Evolutionary conservation across 139 green algal species (phyloP).

Genomic region (Tetradesmus lagerheimii): DNA sequence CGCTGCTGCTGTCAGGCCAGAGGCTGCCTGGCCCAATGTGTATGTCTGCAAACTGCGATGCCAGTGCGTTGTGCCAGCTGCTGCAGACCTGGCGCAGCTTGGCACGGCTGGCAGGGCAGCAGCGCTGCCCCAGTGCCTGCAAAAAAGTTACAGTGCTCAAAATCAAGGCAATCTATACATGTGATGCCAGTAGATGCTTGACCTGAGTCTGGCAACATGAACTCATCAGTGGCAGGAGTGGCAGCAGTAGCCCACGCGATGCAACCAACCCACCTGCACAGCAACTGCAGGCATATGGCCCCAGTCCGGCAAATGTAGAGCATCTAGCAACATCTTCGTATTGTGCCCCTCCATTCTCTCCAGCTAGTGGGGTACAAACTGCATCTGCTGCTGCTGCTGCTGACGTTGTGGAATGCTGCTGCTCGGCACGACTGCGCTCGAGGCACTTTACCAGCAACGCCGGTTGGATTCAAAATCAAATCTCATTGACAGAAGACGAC

Average conservation of each 20-base stretch:
- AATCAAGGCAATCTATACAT: too few species aligned
- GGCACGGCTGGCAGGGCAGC: conserved; percentile 26
- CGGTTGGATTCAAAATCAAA: too few species aligned
- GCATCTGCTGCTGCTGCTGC: neutral
- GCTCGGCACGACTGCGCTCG: neutral
- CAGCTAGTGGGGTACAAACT: neutral
- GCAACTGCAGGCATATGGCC: conserved; percentile 33
- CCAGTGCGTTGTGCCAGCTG: conserved; percentile 21
- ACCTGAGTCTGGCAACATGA: too few species aligned
- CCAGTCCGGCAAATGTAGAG: neutral
- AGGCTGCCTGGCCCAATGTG: conserved; percentile 6
- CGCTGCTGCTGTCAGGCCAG: neutral
- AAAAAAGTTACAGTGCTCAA: too few species aligned
- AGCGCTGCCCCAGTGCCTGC: conserved; percentile 1
- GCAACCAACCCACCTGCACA: conserved; percentile 3
- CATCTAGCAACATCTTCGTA: neutral
- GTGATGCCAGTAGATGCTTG: too few species aligned
- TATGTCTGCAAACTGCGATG: conserved; percentile 3
- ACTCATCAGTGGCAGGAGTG: too few species aligned
- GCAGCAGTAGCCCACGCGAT: neutral
- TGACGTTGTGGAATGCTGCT: neutral
- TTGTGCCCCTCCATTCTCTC: neutral
- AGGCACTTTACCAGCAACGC: too few species aligned
- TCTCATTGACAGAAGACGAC: too few species aligned
- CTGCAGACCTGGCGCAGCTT: conserved; percentile 24